Evolutionary conservation across 2,329 filamentous ascomycete genomes (phyloP), one percentile per base, ranked within the genome.

Genomic region (Zymoseptoria pseudotritici): DNA sequence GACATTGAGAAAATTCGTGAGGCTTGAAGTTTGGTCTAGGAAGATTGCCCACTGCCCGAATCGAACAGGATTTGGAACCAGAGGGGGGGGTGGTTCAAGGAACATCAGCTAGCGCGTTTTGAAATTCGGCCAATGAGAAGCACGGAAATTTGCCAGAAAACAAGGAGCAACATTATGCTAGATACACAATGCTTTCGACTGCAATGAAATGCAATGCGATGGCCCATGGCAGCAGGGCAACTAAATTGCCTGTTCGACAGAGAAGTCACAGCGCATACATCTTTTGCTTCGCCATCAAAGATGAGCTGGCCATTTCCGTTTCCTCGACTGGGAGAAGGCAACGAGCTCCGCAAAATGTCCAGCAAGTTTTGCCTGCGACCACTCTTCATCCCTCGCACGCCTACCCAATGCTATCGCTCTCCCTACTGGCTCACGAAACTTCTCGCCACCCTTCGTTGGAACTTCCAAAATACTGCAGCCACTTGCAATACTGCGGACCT

Each of bases 351-450:
- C 29, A 53, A 64, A 60, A 2, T 55, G 54, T 17, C 22, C 26
- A 42, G 26, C 53, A 8, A 64, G 53, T 53, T 62, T 57, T 20
- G 50, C 50, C 20, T 53, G 17, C 19, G 55, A 55, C 62, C 62
- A 62, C 1, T 36, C 49, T 56, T 64, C 60, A 22, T 60, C 50
- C 26, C 62, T 57, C 3, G 62, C 62, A 20, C 62, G 55, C 20
- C 56, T 42, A 4, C 55, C 55, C 6, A 64, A n/a, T 6, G 52
- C 56, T 21, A 62, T 50, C 2, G 60, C 60, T 24, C 55, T 59
- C 4, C 58, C 62, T 17, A 60, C 17, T 7, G 36, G 36, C 36
- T 46, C 36, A n/a, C 36, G 36, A 42, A 17, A 55, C 24, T 24
- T 57, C 49, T 2, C 24, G 24, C 3, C 42, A 26, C 3, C 17